Base-by-base conservation (phyloP, 208 protist genomes). In the Acanthamoeba culbertsoni region DNA sequence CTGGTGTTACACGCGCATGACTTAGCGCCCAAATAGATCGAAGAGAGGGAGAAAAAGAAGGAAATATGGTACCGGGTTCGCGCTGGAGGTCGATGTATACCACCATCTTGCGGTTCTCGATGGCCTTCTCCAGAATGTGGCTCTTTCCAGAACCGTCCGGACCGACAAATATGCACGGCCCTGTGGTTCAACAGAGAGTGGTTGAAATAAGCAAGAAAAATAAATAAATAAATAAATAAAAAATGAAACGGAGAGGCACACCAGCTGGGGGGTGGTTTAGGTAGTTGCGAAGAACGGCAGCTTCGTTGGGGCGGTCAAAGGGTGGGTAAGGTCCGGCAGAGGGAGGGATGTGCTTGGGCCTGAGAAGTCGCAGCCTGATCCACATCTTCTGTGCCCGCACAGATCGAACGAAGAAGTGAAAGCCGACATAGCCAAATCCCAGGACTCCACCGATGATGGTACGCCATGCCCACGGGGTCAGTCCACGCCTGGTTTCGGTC, bases 51-150 rank as follows among this genome's bases (percentile, higher is more conserved):
- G 48, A 62, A 62, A 68, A 40, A 68, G 59, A 68, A 68, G 37
- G 59, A 63, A 0, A 16, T 40, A 6, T 6, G 18, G 68, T 48
- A 79, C 68, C 68, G 51, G 77, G 77, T 33, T 88, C 51, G 48
- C 77, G 77, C 26, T 88, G 77, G 28, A 88, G 77, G 51, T 88
- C 77, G 33, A 88, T 10, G 37, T 43, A 88, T 42, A 88, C 51
- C 31, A 88, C 77, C 77, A 88, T 88, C 37, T 88, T 88, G 77
- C 77, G 77, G 43, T 62, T 62, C 16, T 88, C 51, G n/a, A 88
- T 88, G 77, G 51, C 77, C 48, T 62, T 42, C 51, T 88, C 77
- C 77, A 88, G 33, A 16, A 88, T 88, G 43, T 37, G 77, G 77
- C 48, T 88, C 51, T 88, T 88, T 18, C 77, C 77, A 23, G 48